Base-by-base conservation (phyloP, 805 yeast species). In the Yamadazyma olivae region DNA sequence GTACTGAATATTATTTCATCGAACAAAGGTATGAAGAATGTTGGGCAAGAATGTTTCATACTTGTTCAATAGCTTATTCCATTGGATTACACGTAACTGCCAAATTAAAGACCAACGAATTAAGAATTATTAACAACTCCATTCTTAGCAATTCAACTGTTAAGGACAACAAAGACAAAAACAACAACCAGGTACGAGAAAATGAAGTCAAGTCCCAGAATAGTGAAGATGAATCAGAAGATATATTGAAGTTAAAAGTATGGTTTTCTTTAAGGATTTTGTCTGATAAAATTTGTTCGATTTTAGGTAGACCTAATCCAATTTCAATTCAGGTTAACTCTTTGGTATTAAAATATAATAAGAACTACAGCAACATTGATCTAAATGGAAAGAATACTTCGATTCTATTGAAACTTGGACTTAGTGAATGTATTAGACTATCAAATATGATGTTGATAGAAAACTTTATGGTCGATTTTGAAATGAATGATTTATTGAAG, bases 301-400 rank as follows among this genome's bases (percentile, higher is more conserved):
- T 73, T 12, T 54, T 74, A 17, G 79, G 79, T 6, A 57, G 79
- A 43, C 79, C 79, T 3, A 74, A 73, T 42, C 80, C 80, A 1
- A 74, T 75, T 7, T 67, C 76, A 1, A 51, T 66, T 21, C 70
- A 63, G 43, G 64, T 64, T 9, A 57, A 57, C 38, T 53, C 55
- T 14, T 42, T 48, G 3, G 54, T 63, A 5, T 43, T 59, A 31
- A 52, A 53, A 36, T 43, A 56, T 19, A 38, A 52, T 6, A 34
- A 45, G 17, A 43, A 50, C 10, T 34, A 49, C 12, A 38, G 51
- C 32, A 42, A 39, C 5, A 35, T 44, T 9, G 49, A 51, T 22
- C 28, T 51, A 3, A 45, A 43, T 20, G 44, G 46, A 21, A 48
- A 47, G 15, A 49, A 47, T 18, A 57, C 61, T 2, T 60, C 58